phyloP scores from a whole-genome alignment of 306 rosid species.

The Arachis stenosperma region DNA sequence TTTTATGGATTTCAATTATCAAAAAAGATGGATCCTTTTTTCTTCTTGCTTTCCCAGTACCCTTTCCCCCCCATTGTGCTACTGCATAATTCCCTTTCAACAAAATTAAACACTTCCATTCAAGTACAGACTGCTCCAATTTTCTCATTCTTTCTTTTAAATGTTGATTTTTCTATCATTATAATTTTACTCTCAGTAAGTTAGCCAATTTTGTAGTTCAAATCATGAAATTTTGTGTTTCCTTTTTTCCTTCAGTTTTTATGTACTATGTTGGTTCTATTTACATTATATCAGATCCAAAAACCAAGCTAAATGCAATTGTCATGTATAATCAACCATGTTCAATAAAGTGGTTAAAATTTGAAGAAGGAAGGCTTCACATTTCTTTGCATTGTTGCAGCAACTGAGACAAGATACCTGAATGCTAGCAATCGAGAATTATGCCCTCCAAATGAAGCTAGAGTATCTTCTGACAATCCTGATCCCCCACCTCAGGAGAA shows the following conservation, averaged over 20 bases:
- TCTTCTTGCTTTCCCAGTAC: conserved; percentile 40
- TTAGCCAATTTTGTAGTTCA: conserved; percentile 1
- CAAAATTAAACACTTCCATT: conserved; percentile 33
- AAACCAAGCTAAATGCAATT: conserved; percentile 21
- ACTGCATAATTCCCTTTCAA: neutral
- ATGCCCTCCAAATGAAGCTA: conserved; percentile 74
- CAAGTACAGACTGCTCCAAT: neutral
- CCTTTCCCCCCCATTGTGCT: conserved; percentile 9
- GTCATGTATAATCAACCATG: neutral
- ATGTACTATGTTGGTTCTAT: conserved; percentile 3
- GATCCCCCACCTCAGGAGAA: conserved; percentile 61
- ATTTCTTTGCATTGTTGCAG: conserved; percentile 56
- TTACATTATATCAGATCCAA: conserved; percentile 40
- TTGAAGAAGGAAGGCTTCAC: conserved; percentile 38
- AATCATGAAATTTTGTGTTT: neutral
- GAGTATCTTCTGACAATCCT: conserved; percentile 68
- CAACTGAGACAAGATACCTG: conserved; percentile 85
- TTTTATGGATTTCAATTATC: conserved; percentile 41
- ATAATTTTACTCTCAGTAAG: conserved; percentile 1
- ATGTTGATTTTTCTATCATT: neutral
- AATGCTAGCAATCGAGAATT: conserved; percentile 94
- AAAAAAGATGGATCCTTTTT: conserved; percentile 36
- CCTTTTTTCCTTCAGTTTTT: neutral
- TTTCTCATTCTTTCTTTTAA: neutral
- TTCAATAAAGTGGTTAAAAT: conserved; percentile 20